These are phyloP conservation scores for Emergomyces orientalis DNA, from an alignment of 2,329 filamentous ascomycete genomes.

Conservation along the genomic window DNA sequence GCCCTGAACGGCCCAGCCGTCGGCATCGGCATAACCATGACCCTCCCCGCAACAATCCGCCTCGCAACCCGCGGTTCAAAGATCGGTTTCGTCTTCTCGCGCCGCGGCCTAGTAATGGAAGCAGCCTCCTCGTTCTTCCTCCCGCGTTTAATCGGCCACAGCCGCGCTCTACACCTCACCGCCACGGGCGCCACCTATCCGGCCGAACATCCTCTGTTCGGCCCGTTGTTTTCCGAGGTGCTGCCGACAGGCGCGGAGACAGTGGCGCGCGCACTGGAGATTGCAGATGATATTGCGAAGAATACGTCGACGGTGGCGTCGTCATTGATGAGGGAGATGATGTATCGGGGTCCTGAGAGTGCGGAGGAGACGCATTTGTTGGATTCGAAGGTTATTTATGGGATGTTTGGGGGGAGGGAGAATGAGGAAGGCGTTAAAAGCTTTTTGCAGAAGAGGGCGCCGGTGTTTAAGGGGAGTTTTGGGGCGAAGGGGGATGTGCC, in stretches of 20 bases:
- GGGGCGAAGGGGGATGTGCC: constrained; percentile 51
- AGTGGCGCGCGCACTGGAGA: constrained; percentile 53
- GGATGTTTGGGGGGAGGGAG: constrained; percentile 43
- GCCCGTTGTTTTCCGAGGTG: constrained; percentile 57
- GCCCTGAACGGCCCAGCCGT: constrained; percentile 50
- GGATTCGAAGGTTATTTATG: constrained; percentile 42
- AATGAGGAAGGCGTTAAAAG: constrained; percentile 57
- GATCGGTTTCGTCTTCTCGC: constrained; percentile 64
- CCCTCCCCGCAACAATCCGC: constrained; percentile 48
- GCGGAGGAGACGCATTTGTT: constrained; percentile 63
- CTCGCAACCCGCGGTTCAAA: constrained; percentile 51
- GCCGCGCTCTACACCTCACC: constrained; percentile 53
- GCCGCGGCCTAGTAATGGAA: constrained; percentile 63
- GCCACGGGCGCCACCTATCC: constrained; percentile 58
- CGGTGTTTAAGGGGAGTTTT: constrained; percentile 45
- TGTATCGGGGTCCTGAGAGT: constrained; percentile 47
- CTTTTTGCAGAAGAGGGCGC: constrained; percentile 60
- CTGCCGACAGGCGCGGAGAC: constrained; percentile 51
- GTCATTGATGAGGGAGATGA: constrained; percentile 61
- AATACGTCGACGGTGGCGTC: constrained; percentile 58
- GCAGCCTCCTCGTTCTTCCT: constrained; percentile 63
- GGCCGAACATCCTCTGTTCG: constrained; percentile 42
- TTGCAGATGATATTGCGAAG: constrained; percentile 57
- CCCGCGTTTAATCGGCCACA: constrained; percentile 57
- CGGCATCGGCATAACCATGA: constrained; percentile 51